Base-by-base conservation (phyloP, 352 stramenopile species). In the Halophytophthora polymorphica region DNA sequence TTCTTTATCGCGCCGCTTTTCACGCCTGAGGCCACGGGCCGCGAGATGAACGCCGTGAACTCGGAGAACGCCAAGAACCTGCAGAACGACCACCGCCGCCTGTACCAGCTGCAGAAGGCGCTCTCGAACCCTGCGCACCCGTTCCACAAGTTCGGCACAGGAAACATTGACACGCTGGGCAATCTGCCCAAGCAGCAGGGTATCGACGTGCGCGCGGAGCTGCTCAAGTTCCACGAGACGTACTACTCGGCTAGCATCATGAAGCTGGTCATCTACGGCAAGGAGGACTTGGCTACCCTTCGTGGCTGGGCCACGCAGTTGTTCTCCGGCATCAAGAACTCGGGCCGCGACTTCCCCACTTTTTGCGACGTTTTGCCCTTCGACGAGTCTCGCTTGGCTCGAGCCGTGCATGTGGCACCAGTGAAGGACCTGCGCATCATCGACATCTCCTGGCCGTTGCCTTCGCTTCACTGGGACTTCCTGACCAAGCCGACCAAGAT, bases 1-100 rank as follows among this genome's bases (percentile, higher is more conserved):
- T 98, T 97, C 55, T 98, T 98, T 72, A 89, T 97, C 45, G 73
- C 69, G 18, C 93, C 93, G 17, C 58, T 97, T 40, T 70, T 97
- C 33, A 89, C 86, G 48, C 59, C 73, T 10, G 83, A 93, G 25
- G 73, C 74, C 15, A 81, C 88, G 63, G 82, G 91, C 36, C 66
- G 88, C n/a, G 88, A 97, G 54, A 57, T 96, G 23, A 77, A 71
- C 8, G 77, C 83, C 10, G 92, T 97, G 29, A 85, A 97, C 52
- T 95, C 81, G 6, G 88, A 97, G 63, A 96, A 96, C 53, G 79
- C 61, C 40, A 79, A 94, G 43, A 75, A 77, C 12, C 78, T 57
- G 23, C 79, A 90, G 64, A 89, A 81, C 46, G 81, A 91, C 54
- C 62, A 68, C 12, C 79, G 85, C 38, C 71, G 80, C 43, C 56